Evolutionary conservation across 83 land plant genomes (phyloP).

Genomic region (Picea abies): DNA sequence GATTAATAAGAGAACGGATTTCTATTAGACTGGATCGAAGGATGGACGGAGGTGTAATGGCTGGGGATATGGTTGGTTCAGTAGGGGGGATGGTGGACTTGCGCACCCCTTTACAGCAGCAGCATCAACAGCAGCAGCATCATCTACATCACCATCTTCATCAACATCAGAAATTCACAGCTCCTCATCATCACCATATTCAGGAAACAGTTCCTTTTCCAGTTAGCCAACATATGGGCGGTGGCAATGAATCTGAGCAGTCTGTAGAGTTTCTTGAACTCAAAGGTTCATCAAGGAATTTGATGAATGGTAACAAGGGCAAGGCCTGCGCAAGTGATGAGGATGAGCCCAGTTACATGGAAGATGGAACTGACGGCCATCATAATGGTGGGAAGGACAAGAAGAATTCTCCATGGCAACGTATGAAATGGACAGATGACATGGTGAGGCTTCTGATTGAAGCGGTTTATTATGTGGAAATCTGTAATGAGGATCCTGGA

Average conservation of each 20-base stretch:
- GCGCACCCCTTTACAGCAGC: slow-evolving; percentile 19
- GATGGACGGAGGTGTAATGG: slow-evolving; percentile 13
- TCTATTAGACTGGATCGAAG: too few relatives aligned
- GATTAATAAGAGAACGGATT: too few relatives aligned
- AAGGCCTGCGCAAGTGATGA: slow-evolving; percentile 23
- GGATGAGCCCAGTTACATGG: slow-evolving; percentile 20
- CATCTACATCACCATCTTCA: background rate
- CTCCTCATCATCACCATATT: background rate
- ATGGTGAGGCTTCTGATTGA: slow-evolving; percentile 43
- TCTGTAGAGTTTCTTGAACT: background rate
- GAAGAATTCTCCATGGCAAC: slow-evolving; percentile 35
- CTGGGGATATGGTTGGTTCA: background rate
- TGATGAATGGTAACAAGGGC: slow-evolving; percentile 7
- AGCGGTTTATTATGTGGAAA: slow-evolving; percentile 24
- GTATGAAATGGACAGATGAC: slow-evolving; percentile 46
- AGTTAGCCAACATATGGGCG: background rate
- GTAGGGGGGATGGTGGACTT: slow-evolving; percentile 16
- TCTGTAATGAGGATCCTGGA: slow-evolving; percentile 24
- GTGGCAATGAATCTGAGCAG: slow-evolving; percentile 14
- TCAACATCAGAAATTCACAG: background rate
- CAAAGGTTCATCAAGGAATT: background rate
- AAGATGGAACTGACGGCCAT: slow-evolving; percentile 21
- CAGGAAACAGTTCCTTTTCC: background rate
- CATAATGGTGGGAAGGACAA: slow-evolving; percentile 5
- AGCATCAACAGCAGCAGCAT: slow-evolving; percentile 14